Conservation (phyloP, 2,329 filamentous ascomycete species). For the Moelleriella libera region DNA sequence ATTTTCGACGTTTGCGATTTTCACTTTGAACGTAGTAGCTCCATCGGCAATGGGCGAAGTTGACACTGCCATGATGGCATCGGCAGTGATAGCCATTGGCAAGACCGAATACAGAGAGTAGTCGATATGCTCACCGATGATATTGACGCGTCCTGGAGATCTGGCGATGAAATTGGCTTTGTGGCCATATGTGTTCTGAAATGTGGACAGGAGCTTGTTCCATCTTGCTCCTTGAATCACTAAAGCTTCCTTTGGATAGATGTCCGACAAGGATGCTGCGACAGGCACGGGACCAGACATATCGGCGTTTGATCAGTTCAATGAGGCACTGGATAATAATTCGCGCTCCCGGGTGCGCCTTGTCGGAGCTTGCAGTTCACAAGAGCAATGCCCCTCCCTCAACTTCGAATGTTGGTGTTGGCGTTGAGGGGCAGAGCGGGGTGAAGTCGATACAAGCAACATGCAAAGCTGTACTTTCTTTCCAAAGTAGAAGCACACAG, state of each 20-base stretch:
- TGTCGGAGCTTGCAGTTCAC: no score
- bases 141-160: constrained; percentile 89
- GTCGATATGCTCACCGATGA: constrained; percentile 98
- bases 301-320: neutral
- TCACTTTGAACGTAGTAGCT: constrained; percentile 47
- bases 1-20: constrained; percentile 65
- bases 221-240: constrained; percentile 58
- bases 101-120: constrained; percentile 94
- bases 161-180: constrained; percentile 70
- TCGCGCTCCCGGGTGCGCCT: no score
- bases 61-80: constrained; percentile 74
- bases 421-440: no score
- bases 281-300: constrained; percentile 55
- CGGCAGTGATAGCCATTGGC: constrained; percentile 87
- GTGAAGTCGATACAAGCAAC: no score
- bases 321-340: no score
- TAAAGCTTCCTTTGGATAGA: constrained; percentile 67
- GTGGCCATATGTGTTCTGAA: constrained; percentile 55
- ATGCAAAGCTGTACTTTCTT: no score
- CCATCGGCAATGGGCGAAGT: constrained; percentile 33
- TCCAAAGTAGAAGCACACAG: no score
- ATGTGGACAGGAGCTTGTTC: constrained; percentile 56
- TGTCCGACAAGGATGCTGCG: constrained; percentile 60
- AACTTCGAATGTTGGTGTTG: no score
- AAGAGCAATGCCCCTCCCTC: no score